A percentile compares a stretch with the other conserved stretches of the same genome.
These are phyloP conservation scores for Boletus semigastroideus DNA, from an alignment of 1,284 basidiomycete species.

Conservation along the genomic window DNA sequence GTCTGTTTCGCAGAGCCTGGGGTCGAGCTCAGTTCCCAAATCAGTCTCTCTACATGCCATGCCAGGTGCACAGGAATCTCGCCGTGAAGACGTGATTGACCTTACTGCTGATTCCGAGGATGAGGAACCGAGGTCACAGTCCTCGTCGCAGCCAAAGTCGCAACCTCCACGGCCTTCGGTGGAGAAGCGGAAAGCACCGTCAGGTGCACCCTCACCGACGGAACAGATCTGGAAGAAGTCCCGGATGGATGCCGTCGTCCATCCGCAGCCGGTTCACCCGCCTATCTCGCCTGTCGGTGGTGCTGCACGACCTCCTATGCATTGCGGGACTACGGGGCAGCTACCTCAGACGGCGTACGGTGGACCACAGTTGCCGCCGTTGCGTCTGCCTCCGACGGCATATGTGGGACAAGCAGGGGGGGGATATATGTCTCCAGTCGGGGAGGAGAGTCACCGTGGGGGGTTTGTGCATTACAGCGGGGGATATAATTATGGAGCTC, in stretches of 20 bases:
- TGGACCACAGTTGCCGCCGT: constrained; percentile 29
- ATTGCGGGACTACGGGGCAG: constrained; percentile 17
- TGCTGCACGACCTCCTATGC: constrained; percentile 14
- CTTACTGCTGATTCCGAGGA: constrained; percentile 77
- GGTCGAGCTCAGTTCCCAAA: constrained; percentile 36
- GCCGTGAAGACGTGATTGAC: constrained; percentile 64
- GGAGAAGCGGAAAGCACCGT: constrained; percentile 59
- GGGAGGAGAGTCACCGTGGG: constrained; percentile 24
- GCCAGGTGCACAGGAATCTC: constrained; percentile 16
- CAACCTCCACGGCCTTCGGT: constrained; percentile 27
- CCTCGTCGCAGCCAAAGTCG: constrained; percentile 21
- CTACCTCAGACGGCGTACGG: constrained; percentile 21
- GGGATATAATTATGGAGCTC: constrained; percentile 25
- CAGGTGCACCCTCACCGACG: constrained; percentile 51
- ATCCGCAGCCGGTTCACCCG: constrained; percentile 15
- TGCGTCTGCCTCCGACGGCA: constrained; percentile 26
- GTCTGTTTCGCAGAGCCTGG: constrained; percentile 55
- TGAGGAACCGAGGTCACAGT: constrained; percentile 47
- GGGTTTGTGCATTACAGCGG: constrained; percentile 29
- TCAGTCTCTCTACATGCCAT: constrained; percentile 15
- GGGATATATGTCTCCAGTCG: constrained; percentile 26
- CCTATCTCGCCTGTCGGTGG: constrained; percentile 23
- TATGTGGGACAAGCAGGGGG: constrained; percentile 22
- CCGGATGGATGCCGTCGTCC: constrained; percentile 41
- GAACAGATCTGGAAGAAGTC: constrained; percentile 75